phyloP scores from a whole-genome alignment of 176 grass and related monocot species.

The Themeda triandra region DNA sequence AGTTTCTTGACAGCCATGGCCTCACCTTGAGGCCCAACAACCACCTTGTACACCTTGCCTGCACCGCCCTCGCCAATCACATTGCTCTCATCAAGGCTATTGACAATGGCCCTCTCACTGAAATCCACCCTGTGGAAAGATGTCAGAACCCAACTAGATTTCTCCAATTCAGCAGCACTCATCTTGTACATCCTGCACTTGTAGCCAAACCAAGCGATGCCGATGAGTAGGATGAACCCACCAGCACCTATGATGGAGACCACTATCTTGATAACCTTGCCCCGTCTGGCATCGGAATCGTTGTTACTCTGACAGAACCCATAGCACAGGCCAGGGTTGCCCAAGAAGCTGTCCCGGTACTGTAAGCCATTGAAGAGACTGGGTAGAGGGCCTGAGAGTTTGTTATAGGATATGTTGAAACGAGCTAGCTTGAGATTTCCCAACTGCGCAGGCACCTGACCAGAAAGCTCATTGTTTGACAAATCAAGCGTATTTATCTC shows the following conservation, averaged over 20 bases:
- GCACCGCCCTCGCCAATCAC: conserved; percentile 50
- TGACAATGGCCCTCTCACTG: conserved; percentile 48
- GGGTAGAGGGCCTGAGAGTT: conserved; percentile 56
- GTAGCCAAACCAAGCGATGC: conserved; percentile 35
- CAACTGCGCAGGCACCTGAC: conserved; percentile 48
- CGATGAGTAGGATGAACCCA: conserved; percentile 5
- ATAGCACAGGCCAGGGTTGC: conserved; percentile 66
- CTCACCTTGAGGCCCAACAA: conserved; percentile 36
- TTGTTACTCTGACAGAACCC: background rate
- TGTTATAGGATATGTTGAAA: conserved; percentile 77
- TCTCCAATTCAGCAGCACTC: background rate
- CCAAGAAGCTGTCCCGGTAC: conserved; percentile 63
- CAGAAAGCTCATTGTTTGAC: conserved; percentile 62
- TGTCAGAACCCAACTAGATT: conserved; percentile 45
- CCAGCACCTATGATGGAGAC: background rate
- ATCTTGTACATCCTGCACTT: conserved; percentile 32
- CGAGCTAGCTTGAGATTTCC: conserved; percentile 35
- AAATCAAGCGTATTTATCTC: conserved; percentile 61
- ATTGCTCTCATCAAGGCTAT: conserved; percentile 53
- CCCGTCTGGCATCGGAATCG: background rate
- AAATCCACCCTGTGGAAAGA: conserved; percentile 67
- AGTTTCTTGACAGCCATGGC: conserved; percentile 66
- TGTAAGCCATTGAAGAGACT: background rate
- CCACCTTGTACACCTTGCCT: conserved; percentile 61
- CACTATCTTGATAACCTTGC: background rate